phyloP scores from a whole-genome alignment of 441 rosid species.

The Euphorbia schlechtendalii region DNA sequence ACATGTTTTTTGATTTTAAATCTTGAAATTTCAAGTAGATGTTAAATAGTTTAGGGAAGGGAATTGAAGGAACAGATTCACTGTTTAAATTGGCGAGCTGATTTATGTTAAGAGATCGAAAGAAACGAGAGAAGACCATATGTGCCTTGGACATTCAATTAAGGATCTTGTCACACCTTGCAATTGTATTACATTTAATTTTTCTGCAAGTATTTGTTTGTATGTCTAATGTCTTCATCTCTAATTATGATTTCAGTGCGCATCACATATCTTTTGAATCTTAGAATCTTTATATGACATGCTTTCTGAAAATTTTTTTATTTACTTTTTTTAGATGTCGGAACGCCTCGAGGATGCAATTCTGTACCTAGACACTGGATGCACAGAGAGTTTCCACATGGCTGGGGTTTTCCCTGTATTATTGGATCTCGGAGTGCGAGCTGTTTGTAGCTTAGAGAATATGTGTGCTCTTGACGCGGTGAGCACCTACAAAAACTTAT shows the following conservation, averaged over 20 bases:
- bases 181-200: background rate
- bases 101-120: background rate
- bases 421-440: slow-evolving; percentile 59
- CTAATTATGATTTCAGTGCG: background rate
- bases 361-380: slow-evolving; percentile 79
- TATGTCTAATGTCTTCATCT: background rate
- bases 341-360: slow-evolving; percentile 62
- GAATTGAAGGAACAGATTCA: background rate
- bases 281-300: background rate
- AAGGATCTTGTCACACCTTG: background rate
- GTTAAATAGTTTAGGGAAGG: background rate
- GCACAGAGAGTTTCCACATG: slow-evolving; percentile 83
- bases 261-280: background rate
- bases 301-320: slow-evolving; percentile 7
- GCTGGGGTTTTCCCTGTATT: slow-evolving; percentile 73
- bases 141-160: background rate
- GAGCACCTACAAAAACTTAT: slow-evolving; percentile 24
- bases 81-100: background rate
- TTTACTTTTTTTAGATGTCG: slow-evolving; percentile 40
- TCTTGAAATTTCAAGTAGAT: background rate
- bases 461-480: slow-evolving; percentile 69
- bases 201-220: background rate
- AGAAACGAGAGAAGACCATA: background rate
- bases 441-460: slow-evolving; percentile 79
- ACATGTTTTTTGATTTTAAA: background rate